Evolutionary conservation across 2,329 filamentous ascomycete genomes (phyloP), one percentile per base, ranked within the genome.

Genomic region (Ophiostoma ips): DNA sequence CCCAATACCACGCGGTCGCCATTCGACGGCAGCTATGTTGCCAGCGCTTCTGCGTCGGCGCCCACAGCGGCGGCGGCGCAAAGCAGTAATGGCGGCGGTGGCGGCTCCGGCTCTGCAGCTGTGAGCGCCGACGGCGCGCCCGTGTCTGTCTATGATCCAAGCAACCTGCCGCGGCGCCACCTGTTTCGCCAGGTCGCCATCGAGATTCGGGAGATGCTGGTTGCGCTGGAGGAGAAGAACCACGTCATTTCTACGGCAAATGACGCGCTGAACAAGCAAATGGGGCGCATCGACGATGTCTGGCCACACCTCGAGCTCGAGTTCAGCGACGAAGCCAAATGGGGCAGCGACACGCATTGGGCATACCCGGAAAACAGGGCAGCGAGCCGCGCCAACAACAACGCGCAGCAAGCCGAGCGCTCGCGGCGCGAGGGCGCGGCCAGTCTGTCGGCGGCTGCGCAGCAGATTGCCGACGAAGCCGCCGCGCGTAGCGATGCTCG

Each of bases 141-240:
- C 48, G 15, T 15, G 40, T 30, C 21, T 16, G 40, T 30, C 2
- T 77, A 71, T 62, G 73, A 77, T 56, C 68, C 70, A 34, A 70
- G 70, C 58, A 82, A 84, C 59, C 63, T 84, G 40, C 75, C 74
- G 48, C 78, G 82, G 56, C 80, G 87, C 56, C 77, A 84, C 59
- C 71, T 89, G 38, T 94, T 90, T 62, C 79, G 81, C 59, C 81
- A 87, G 53, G 80, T 90, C 49, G 82, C 87, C 35, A 74, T 80
- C 58, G 83, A 84, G 56, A 82, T 95, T 48, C 79, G 83, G 56
- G 84, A 89, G 58, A 84, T 96, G 72, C 79, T 96, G 41, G 79
- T 87, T 45, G 90, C 89, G 1, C 76, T 96, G 35, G 92, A 98
- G 61, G 92, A 98, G 68, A 98, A 98, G 68, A 95, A 95, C 58